Percentiles rank a stretch among this genome's conserved stretches.
Evolutionary conservation across 306 rosid species (phyloP).

Genomic region (Begonia fuchsioides): DNA sequence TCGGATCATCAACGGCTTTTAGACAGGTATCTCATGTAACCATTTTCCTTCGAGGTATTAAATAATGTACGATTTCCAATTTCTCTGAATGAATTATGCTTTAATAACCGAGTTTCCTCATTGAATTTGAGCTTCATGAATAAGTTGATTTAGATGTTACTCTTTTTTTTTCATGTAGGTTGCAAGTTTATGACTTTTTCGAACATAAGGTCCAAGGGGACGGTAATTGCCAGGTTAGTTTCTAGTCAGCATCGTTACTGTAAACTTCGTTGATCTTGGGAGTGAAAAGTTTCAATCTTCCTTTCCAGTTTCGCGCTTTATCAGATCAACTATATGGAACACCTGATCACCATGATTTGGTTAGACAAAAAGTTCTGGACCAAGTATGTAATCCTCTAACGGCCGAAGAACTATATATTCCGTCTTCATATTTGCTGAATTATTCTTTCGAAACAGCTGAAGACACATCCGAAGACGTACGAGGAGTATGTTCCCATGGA

Average conservation of each 20-base stretch:
- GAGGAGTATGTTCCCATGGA: slow-evolving; percentile 89
- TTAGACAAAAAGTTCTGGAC: slow-evolving; percentile 48
- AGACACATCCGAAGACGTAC: slow-evolving; percentile 57
- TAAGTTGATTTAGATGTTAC: not conserved
- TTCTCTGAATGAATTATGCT: not conserved
- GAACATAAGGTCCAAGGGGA: slow-evolving; percentile 67
- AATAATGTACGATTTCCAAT: not conserved
- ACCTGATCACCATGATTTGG: slow-evolving; percentile 45
- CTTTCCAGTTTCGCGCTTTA: slow-evolving; percentile 66
- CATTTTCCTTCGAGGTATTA: no score
- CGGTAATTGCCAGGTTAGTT: slow-evolving; percentile 84
- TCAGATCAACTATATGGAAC: slow-evolving; percentile 61
- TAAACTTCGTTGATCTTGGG: not conserved
- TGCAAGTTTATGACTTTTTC: slow-evolving; percentile 50
- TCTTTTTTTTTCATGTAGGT: slow-evolving; percentile 24
- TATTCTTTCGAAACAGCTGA: slow-evolving; percentile 35
- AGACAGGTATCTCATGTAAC: slow-evolving; percentile 40
- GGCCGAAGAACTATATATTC: slow-evolving; percentile 1
- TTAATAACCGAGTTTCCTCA: not conserved
- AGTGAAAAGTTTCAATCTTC: not conserved
- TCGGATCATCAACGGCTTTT: slow-evolving; percentile 86
- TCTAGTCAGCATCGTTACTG: not conserved
- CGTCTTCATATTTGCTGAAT: slow-evolving; percentile 14
- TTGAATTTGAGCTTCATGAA: not conserved
- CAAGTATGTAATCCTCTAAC: slow-evolving; percentile 34